Percentiles rank a stretch among this genome's conserved stretches.
Conservation (phyloP, 805 yeast species). For the Danielia oregonensis region DNA sequence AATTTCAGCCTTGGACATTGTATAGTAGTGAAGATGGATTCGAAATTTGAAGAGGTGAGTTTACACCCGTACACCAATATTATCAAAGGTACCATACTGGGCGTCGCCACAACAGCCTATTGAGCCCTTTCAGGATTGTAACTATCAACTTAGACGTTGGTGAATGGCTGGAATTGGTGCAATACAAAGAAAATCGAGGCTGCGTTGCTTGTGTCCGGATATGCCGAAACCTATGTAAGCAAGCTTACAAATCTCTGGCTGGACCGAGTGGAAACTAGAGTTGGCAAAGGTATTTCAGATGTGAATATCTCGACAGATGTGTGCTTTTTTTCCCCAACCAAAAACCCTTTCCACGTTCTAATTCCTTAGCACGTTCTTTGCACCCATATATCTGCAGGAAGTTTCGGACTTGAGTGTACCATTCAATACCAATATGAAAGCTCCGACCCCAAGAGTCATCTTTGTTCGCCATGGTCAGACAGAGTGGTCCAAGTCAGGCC, state of each 20-base stretch:
- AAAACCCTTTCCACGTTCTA: not conserved
- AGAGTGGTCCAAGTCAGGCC: conserved; percentile 94
- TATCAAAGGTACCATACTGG: too few species aligned
- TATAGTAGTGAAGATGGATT: not conserved
- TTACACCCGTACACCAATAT: conserved; percentile 3
- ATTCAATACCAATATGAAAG: too few species aligned
- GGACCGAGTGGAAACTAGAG: not conserved
- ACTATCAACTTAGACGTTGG: not conserved
- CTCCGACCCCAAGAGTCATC: conserved; percentile 58
- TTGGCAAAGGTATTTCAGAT: not conserved
- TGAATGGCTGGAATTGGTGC: too few species aligned
- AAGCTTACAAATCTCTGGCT: conserved; percentile 1
- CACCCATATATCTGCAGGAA: too few species aligned
- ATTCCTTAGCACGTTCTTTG: too few species aligned
- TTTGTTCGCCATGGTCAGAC: conserved; percentile 88
- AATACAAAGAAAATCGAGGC: too few species aligned
- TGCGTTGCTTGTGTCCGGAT: too few species aligned
- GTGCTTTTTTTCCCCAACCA: not conserved
- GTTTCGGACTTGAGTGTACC: too few species aligned
- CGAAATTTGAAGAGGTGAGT: not conserved
- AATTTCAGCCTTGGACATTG: conserved; percentile 36
- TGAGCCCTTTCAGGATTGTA: not conserved
- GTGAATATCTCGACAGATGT: not conserved
- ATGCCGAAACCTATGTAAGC: not conserved
- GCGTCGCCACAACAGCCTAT: not conserved